phyloP scores from a whole-genome alignment of 202 grass and related monocot species.

The Schoenoplectus triqueter region DNA sequence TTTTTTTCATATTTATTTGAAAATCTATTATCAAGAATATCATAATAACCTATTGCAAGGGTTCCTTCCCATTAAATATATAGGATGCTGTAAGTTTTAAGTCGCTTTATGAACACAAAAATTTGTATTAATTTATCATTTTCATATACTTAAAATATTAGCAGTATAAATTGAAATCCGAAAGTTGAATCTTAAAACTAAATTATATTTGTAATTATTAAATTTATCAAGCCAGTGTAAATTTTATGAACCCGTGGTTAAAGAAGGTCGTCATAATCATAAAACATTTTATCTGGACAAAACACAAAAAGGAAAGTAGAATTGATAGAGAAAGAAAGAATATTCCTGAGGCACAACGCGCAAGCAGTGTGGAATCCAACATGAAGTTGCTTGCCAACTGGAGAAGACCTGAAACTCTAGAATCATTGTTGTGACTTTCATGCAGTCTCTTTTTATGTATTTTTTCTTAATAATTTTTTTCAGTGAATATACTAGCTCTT shows the following conservation, averaged over 20 bases:
- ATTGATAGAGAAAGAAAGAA: conserved; percentile 7
- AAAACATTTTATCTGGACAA: background rate
- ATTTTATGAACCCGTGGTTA: background rate
- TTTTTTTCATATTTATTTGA: too few species aligned
- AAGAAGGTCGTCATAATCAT: background rate
- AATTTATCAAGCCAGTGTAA: background rate
- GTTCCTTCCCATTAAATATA: too few species aligned
- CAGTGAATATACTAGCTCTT: background rate
- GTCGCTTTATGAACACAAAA: too few species aligned
- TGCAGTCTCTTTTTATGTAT: background rate
- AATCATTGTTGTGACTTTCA: background rate
- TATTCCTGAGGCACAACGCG: background rate
- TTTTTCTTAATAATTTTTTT: background rate
- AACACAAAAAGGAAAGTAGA: background rate
- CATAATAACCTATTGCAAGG: too few species aligned
- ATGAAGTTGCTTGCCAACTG: background rate
- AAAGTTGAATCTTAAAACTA: too few species aligned
- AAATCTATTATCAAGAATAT: too few species aligned
- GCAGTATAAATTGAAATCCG: too few species aligned
- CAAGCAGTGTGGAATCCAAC: conserved; percentile 12
- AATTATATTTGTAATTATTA: too few species aligned
- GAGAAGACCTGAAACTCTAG: background rate
- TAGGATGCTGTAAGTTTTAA: too few species aligned
- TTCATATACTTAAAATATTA: background rate
- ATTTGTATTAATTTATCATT: background rate